Conservation (phyloP, 2,329 filamentous ascomycete genomes). For the Clathrospora elynae region DNA sequence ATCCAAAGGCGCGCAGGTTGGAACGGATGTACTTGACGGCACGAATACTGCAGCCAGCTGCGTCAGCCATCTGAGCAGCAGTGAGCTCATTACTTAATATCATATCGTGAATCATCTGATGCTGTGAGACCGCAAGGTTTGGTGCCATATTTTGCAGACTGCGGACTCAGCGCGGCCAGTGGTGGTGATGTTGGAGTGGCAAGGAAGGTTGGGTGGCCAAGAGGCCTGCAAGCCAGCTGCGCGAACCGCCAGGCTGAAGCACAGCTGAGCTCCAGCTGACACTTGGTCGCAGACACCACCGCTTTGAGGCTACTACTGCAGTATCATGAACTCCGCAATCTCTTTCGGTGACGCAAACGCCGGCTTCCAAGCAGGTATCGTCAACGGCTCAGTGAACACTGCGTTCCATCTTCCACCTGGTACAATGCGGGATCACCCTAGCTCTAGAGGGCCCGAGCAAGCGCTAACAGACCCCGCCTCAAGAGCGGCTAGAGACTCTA, state of each 20-base stretch:
- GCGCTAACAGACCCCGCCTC: constrained; percentile 8
- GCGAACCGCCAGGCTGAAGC: too few species aligned
- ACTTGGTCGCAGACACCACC: too few species aligned
- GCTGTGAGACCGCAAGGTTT: constrained; percentile 6
- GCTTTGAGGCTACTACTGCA: too few species aligned
- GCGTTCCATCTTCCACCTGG: constrained; percentile 14
- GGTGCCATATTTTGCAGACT: constrained; percentile 3
- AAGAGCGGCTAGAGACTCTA: constrained; percentile 21
- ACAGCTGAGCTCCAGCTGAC: too few species aligned
- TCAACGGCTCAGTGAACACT: constrained; percentile 14
- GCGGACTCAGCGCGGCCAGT: not conserved
- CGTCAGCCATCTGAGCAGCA: constrained; percentile 7
- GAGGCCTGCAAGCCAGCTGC: too few species aligned
- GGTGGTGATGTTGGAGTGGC: not conserved
- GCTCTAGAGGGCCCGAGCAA: constrained; percentile 1
- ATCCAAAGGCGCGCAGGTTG: constrained; percentile 3
- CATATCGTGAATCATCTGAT: constrained; percentile 5
- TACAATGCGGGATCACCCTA: constrained; percentile 9
- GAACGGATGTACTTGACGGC: not conserved
- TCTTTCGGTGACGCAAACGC: constrained; percentile 14
- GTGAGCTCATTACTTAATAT: constrained; percentile 4
- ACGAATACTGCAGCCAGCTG: constrained; percentile 8
- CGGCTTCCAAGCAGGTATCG: constrained; percentile 14
- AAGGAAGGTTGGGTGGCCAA: too few species aligned
- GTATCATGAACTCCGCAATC: constrained; percentile 10